Evolutionary conservation across 1,284 basidiomycete species (phyloP), one percentile per base, ranked within the genome.

Genomic region (Trichosporon sp.): DNA sequence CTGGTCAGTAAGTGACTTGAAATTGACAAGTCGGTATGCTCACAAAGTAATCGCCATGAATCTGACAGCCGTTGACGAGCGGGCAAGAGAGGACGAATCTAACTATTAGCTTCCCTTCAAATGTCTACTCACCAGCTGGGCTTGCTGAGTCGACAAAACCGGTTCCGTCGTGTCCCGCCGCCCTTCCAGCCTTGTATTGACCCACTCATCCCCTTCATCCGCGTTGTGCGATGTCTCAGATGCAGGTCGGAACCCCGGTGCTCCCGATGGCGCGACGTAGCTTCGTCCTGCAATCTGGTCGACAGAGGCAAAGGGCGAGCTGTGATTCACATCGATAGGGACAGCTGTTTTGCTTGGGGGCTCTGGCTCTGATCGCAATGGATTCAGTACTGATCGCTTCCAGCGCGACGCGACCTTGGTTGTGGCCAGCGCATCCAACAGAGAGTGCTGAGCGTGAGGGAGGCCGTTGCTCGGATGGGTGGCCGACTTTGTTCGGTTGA

Each of bases 41-140:
- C 64, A 83, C 98, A 98, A 1, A 98, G 83, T 2, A 98, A 85
- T 0, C 87, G 88, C 96, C 96, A 98, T n/a, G 86, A 84, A 6
- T 87, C 86, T 0, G 91, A 87, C 4, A 98, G 87, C 3, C 92
- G 89, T 18, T 90, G 87, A 18, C 97, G 87, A 0, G 93, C 89
- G 0, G 96, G 93, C 1, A 98, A 85, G 71, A 89, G 85, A 0
- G 87, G 82, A 0, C 91, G 88, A 9, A 95, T 83, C 92, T 94
- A 62, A 5, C 1, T 9, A 8, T 32, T 6, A 11, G n/a, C 8
- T 13, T 60, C 18, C 25, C n/a, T 47, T 21, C 1, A 15, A 11
- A 34, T 27, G 11, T 11, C 51, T 27, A 32, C 69, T 7, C 35
- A 72, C 71, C 3, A 58, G 58, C 25, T 71, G 58, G 4, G 72